Evolutionary conservation across 1,284 basidiomycete genomes (phyloP).

Genomic region (Cutaneotrichosporon daszewskae): DNA sequence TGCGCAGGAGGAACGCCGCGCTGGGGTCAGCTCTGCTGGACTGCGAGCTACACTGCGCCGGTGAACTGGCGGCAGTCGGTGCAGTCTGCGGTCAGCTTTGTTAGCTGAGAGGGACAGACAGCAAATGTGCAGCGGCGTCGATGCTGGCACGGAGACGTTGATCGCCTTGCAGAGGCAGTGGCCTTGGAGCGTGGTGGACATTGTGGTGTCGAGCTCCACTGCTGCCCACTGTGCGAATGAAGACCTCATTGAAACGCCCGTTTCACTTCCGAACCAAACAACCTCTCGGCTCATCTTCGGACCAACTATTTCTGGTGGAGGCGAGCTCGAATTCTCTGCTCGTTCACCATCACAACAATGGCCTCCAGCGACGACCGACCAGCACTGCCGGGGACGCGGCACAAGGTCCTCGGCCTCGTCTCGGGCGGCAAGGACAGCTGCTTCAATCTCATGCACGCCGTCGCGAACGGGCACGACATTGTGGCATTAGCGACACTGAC

Average conservation of each 20-base stretch:
- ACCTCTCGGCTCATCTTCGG: no score
- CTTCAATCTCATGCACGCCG: conserved; percentile 89
- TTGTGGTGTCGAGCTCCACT: no score
- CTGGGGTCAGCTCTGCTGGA: not conserved
- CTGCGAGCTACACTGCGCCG: conserved; percentile 1
- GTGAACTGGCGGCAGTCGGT: conserved; percentile 6
- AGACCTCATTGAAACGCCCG: no score
- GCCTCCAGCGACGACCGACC: not conserved
- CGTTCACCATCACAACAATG: not conserved
- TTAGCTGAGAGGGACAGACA: not conserved
- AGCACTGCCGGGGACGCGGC: conserved; percentile 27
- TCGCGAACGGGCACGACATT: conserved; percentile 78
- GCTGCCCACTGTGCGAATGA: no score
- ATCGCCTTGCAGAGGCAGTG: conserved; percentile 1
- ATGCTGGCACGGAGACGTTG: not conserved
- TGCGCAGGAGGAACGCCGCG: conserved; percentile 2
- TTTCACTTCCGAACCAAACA: no score
- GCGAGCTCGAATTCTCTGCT: not conserved
- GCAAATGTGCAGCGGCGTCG: not conserved
- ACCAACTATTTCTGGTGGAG: no score
- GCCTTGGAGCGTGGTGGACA: not conserved
- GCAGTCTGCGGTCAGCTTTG: conserved; percentile 1
- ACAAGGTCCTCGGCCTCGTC: conserved; percentile 85
- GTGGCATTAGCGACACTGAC: conserved; percentile 83
- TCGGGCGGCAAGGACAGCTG: conserved; percentile 98